Percentiles rank a stretch among this genome's conserved stretches.
Conservation (phyloP, 2,329 filamentous ascomycete genomes). For the Alternaria incomplexa region DNA sequence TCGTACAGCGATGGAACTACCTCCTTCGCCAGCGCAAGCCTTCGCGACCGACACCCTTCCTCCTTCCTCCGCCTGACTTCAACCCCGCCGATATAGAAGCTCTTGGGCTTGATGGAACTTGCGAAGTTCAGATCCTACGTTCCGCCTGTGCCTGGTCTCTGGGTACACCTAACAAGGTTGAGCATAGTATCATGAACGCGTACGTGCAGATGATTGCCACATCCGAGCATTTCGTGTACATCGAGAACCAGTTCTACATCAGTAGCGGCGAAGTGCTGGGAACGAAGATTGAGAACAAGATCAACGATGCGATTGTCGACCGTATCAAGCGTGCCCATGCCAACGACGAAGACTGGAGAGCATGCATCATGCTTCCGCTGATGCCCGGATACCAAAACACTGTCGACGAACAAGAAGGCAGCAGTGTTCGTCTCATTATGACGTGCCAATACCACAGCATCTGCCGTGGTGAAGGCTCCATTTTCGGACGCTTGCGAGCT, state of each 20-base stretch:
- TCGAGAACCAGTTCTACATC: slow-evolving; percentile 99
- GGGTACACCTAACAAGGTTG: slow-evolving; percentile 79
- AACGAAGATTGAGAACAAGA: slow-evolving; percentile 87
- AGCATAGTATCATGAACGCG: slow-evolving; percentile 94
- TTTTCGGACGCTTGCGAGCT: slow-evolving; percentile 83
- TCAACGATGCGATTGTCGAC: slow-evolving; percentile 92
- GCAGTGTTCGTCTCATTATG: slow-evolving; percentile 92
- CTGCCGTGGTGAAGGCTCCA: slow-evolving; percentile 87
- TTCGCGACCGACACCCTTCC: slow-evolving; percentile 88
- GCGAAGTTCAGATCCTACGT: slow-evolving; percentile 93
- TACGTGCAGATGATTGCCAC: slow-evolving; percentile 94
- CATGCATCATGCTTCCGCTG: slow-evolving; percentile 86
- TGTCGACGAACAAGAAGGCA: slow-evolving; percentile 91
- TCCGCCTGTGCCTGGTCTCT: slow-evolving; percentile 92
- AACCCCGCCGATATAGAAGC: slow-evolving; percentile 83
- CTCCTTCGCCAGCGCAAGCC: slow-evolving; percentile 90
- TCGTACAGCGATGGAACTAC: slow-evolving; percentile 98
- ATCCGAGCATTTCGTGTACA: slow-evolving; percentile 96
- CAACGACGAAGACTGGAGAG: slow-evolving; percentile 88
- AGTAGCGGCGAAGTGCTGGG: slow-evolving; percentile 89
- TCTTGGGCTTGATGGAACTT: slow-evolving; percentile 89
- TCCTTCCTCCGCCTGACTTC: slow-evolving; percentile 92
- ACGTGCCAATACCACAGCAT: slow-evolving; percentile 97
- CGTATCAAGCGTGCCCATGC: slow-evolving; percentile 84
- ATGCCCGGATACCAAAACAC: slow-evolving; percentile 99